Evolutionary conservation across 2,329 filamentous ascomycete species (phyloP).

Genomic region (Helminthosporium solani): DNA sequence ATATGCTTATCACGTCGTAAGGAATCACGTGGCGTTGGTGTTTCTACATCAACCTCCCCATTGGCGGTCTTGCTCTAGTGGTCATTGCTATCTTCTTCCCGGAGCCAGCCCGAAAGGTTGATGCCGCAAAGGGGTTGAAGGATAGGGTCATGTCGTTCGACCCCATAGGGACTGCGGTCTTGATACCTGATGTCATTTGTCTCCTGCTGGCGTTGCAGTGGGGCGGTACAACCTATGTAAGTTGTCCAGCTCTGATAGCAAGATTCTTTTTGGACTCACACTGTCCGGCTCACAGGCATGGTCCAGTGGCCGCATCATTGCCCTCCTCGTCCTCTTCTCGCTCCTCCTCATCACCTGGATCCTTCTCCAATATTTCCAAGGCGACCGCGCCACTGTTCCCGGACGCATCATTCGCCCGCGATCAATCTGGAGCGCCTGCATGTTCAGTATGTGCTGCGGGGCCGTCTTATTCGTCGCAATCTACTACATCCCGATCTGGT

Average conservation of each 20-base stretch:
- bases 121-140: background rate
- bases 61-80: conserved; percentile 27
- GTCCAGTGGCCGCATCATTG: too few species aligned
- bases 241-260: too few species aligned
- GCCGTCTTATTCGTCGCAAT: conserved; percentile 43
- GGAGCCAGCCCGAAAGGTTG: background rate
- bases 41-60: conserved; percentile 46
- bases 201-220: too few species aligned
- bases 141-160: background rate
- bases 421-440: too few species aligned
- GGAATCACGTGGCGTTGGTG: conserved; percentile 46
- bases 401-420: too few species aligned
- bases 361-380: background rate
- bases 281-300: too few species aligned
- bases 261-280: too few species aligned
- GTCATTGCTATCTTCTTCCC: background rate
- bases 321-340: conserved; percentile 30
- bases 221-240: too few species aligned
- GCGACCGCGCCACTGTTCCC: too few species aligned
- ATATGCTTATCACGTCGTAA: too few species aligned
- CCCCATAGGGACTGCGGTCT: background rate
- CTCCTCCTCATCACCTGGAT: conserved; percentile 26
- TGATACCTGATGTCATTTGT: background rate
- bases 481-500: conserved; percentile 52
- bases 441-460: background rate